Evolutionary conservation across 2,329 filamentous ascomycete genomes (phyloP).

Genomic region (Zalaria sp.): DNA sequence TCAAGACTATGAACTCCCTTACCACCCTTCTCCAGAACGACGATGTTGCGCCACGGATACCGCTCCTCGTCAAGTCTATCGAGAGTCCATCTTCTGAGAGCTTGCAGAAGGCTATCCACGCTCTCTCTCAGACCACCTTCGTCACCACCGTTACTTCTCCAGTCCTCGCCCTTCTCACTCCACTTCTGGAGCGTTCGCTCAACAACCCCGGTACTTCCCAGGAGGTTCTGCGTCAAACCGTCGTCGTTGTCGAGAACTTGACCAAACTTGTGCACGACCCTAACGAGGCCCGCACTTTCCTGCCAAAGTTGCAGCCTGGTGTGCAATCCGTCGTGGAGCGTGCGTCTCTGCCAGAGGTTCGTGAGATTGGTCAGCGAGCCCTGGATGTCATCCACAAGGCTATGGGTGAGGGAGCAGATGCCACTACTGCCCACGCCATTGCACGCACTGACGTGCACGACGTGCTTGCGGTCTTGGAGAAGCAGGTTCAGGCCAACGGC

Average conservation of each 20-base stretch:
- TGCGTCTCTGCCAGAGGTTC: constrained; percentile 86
- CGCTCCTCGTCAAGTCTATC: constrained; percentile 86
- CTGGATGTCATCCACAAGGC: constrained; percentile 82
- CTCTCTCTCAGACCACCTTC: constrained; percentile 94
- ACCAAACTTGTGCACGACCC: constrained; percentile 96
- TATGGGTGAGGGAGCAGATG: constrained; percentile 54
- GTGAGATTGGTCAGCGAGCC: constrained; percentile 73
- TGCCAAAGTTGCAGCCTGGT: constrained; percentile 88
- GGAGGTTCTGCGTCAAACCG: constrained; percentile 88
- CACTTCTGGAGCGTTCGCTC: constrained; percentile 82
- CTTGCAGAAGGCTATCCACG: constrained; percentile 90
- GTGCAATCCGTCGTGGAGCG: constrained; percentile 77
- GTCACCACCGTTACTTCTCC: constrained; percentile 92
- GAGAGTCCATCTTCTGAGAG: constrained; percentile 81
- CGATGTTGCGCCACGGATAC: constrained; percentile 84
- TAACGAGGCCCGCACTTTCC: constrained; percentile 83
- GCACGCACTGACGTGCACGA: constrained; percentile 58
- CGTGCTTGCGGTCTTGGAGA: constrained; percentile 59
- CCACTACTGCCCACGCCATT: constrained; percentile 38
- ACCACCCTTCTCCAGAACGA: constrained; percentile 90
- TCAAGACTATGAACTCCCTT: constrained; percentile 80
- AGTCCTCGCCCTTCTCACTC: constrained; percentile 84
- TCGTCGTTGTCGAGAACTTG: constrained; percentile 93
- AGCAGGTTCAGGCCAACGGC: constrained; percentile 57
- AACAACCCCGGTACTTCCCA: constrained; percentile 85